These are phyloP conservation scores for Pyrenophora tritici-repentis DNA, from an alignment of 2,329 filamentous ascomycete species.

Conservation along the genomic window DNA sequence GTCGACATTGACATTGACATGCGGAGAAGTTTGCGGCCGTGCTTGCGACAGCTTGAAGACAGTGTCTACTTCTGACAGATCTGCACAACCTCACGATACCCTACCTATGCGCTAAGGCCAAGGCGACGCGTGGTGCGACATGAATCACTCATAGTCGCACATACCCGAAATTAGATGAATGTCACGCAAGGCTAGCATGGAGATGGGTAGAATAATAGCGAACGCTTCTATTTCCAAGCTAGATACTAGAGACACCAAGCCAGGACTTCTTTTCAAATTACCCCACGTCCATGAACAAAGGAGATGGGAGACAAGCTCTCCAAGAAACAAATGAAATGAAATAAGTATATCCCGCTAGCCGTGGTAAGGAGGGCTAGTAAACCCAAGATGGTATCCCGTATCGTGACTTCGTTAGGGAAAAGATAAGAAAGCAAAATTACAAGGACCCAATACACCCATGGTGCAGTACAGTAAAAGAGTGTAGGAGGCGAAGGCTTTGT, in stretches of 20 bases:
- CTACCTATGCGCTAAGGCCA: neutral
- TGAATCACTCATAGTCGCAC: neutral
- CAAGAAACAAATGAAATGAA: constrained; percentile 24
- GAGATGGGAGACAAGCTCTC: neutral
- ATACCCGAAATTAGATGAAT: neutral
- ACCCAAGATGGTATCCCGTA: constrained; percentile 39
- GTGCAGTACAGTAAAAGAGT: constrained; percentile 7
- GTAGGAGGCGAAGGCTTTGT: constrained; percentile 10
- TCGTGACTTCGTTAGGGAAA: constrained; percentile 39
- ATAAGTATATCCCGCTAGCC: constrained; percentile 27
- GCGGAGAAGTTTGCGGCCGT: too few species aligned
- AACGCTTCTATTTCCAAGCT: constrained; percentile 3
- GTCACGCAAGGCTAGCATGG: neutral
- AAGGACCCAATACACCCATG: neutral
- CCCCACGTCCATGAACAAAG: constrained; percentile 4
- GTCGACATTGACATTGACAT: neutral
- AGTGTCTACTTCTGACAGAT: too few species aligned
- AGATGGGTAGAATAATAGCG: neutral
- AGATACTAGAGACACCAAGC: constrained; percentile 2
- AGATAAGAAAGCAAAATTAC: constrained; percentile 22
- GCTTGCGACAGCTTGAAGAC: neutral
- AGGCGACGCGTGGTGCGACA: constrained; percentile 1
- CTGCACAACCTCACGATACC: too few species aligned
- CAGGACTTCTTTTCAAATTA: constrained; percentile 6
- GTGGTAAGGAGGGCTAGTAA: constrained; percentile 15